Conservation (phyloP, 257 asterid genomes). For the Lycium barbarum region DNA sequence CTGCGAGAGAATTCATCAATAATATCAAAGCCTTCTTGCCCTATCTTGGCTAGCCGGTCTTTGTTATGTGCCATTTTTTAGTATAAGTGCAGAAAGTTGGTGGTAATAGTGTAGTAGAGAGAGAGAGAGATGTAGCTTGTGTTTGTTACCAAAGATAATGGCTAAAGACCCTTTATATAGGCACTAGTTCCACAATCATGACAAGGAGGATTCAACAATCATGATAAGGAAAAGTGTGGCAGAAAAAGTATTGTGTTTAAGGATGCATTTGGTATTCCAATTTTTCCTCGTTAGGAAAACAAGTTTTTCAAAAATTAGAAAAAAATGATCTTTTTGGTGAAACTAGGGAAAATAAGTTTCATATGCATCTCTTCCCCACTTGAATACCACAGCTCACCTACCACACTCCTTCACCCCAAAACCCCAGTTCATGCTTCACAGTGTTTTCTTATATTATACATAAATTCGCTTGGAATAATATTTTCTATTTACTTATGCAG, state of each 20-base stretch:
- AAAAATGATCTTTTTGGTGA: not conserved
- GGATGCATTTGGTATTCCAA: not conserved
- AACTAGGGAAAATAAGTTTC: not conserved
- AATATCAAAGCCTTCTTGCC: conserved; percentile 4
- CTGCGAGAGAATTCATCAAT: not conserved
- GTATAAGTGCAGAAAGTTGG: not conserved
- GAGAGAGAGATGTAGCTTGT: not conserved
- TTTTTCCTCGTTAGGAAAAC: not conserved
- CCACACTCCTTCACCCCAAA: not conserved
- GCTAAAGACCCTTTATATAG: conserved; percentile 32
- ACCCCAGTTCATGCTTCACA: not conserved
- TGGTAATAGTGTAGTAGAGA: not conserved
- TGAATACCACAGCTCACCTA: not conserved
- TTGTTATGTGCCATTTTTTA: conserved; percentile 4
- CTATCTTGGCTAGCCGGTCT: conserved; percentile 10
- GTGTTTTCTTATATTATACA: not conserved
- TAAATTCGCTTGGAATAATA: not conserved
- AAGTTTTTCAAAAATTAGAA: not conserved
- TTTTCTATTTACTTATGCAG: too few species aligned
- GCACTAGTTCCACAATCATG: not conserved
- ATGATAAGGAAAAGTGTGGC: not conserved
- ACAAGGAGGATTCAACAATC: not conserved
- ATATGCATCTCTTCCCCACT: not conserved
- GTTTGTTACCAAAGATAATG: not conserved
- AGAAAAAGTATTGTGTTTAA: not conserved